Evolutionary conservation across 2,329 filamentous ascomycete genomes (phyloP).

Genomic region (Diaporthe helianthi): DNA sequence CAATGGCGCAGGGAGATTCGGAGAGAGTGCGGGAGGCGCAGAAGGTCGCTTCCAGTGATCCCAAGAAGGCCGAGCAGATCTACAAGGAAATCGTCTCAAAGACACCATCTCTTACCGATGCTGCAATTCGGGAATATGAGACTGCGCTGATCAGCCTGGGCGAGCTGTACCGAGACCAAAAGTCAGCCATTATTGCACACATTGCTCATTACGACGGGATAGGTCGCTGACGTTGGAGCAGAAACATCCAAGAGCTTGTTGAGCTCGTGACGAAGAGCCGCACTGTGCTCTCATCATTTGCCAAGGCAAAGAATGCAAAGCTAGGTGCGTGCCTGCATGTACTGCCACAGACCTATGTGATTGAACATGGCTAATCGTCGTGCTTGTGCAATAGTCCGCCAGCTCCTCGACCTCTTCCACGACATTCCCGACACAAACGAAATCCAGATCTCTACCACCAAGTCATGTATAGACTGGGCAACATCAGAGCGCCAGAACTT

Average conservation of each 20-base stretch:
- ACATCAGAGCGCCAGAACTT: conserved; percentile 93
- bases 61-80: conserved; percentile 81
- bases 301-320: conserved; percentile 98
- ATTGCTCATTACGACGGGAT: conserved; percentile 17
- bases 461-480: conserved; percentile 99
- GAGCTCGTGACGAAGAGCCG: conserved; percentile 90
- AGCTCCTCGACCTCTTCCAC: conserved; percentile 94
- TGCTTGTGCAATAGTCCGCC: conserved; percentile 71
- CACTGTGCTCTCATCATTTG: conserved; percentile 91
- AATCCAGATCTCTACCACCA: conserved; percentile 92
- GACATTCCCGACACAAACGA: conserved; percentile 94
- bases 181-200: conserved; percentile 61
- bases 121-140: conserved; percentile 91
- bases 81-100: conserved; percentile 91
- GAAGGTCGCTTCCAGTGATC: conserved; percentile 80
- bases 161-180: conserved; percentile 90
- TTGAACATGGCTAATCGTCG: conserved; percentile 12
- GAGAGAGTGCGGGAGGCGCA: conserved; percentile 85
- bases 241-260: conserved; percentile 83
- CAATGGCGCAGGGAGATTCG: conserved; percentile 66
- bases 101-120: conserved; percentile 83
- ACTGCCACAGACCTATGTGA: not conserved
- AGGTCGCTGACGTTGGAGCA: conserved; percentile 43
- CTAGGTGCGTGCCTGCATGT: conserved; percentile 70
- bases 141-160: conserved; percentile 85